Evolutionary conservation across 129 eudicot genomes (phyloP).

Genomic region (Flaveria linearis): DNA sequence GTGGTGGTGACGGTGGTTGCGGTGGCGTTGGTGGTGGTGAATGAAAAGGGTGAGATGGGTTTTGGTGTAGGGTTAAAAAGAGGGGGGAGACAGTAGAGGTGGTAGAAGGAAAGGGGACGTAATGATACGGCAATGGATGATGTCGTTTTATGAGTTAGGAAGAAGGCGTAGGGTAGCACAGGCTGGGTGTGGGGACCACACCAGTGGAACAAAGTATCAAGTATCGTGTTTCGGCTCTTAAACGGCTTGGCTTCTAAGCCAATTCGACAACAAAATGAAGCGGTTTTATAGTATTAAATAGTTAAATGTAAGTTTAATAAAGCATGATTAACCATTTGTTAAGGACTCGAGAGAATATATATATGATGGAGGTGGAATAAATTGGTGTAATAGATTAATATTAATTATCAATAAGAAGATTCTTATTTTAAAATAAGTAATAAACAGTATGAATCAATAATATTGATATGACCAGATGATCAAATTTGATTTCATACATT

Average conservation of each 20-base stretch:
- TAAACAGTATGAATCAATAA: not conserved
- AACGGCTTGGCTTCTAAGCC: conserved; percentile 6
- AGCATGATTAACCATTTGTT: not conserved
- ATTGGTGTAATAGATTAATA: not conserved
- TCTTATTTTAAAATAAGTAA: not conserved
- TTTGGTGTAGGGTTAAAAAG: conserved; percentile 7
- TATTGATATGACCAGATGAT: not conserved
- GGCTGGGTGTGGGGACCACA: conserved; percentile 43
- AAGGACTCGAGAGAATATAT: not conserved
- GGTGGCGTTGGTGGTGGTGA: not conserved
- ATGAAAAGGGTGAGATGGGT: conserved; percentile 27
- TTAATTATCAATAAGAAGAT: not conserved
- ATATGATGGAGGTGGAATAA: not conserved
- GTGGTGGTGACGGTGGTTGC: too few species aligned
- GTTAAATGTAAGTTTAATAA: not conserved
- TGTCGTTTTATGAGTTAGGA: conserved; percentile 42
- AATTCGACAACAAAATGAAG: too few species aligned
- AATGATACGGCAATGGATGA: conserved; percentile 16
- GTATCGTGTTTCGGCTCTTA: conserved; percentile 25
- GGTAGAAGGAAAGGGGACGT: conserved; percentile 33
- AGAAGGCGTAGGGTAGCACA: conserved; percentile 27
- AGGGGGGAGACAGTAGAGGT: conserved; percentile 39
- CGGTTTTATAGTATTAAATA: too few species aligned
- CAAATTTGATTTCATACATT: not conserved
- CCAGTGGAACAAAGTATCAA: conserved; percentile 32